Evolutionary conservation across 768 basidiomycete genomes (phyloP).

Genomic region (Gautieria morchelliformis): DNA sequence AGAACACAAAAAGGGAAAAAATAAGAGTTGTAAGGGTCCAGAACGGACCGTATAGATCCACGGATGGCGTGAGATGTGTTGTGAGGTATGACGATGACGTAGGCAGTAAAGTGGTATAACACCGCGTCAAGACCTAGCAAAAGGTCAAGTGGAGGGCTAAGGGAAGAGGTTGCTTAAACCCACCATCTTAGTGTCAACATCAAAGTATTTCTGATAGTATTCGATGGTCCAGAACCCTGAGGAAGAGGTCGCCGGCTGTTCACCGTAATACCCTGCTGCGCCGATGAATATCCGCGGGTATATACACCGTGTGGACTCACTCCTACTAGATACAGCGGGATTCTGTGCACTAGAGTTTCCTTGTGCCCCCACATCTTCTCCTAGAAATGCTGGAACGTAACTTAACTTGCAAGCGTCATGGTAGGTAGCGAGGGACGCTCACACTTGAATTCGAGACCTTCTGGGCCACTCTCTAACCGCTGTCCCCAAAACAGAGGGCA

Average conservation of each 20-base stretch:
- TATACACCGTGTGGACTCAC: not conserved
- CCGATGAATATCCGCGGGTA: not conserved
- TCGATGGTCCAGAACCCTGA: conserved; percentile 73
- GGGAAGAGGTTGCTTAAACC: conserved; percentile 14
- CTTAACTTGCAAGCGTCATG: not conserved
- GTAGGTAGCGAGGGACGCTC: conserved; percentile 12
- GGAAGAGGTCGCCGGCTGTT: conserved; percentile 36
- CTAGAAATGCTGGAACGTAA: conserved; percentile 41
- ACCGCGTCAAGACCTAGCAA: conserved; percentile 59
- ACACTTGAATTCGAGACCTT: conserved; percentile 70
- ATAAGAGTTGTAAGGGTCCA: conserved; percentile 97
- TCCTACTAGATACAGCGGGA: conserved; percentile 5
- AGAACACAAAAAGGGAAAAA: conserved; percentile 87
- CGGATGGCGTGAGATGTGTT: conserved; percentile 51
- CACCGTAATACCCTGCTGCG: conserved; percentile 52
- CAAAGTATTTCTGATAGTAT: conserved; percentile 83
- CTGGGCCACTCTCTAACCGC: conserved; percentile 57
- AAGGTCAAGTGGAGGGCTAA: not conserved
- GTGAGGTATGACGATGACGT: conserved; percentile 48
- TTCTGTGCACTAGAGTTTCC: conserved; percentile 8
- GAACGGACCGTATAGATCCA: conserved; percentile 85
- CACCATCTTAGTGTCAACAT: conserved; percentile 75
- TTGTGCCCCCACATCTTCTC: conserved; percentile 19
- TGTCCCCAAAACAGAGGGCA: conserved; percentile 15
- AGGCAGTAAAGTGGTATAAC: conserved; percentile 74